phyloP scores from a whole-genome alignment of 2,329 filamentous ascomycete species.

The Venturia nashicola region DNA sequence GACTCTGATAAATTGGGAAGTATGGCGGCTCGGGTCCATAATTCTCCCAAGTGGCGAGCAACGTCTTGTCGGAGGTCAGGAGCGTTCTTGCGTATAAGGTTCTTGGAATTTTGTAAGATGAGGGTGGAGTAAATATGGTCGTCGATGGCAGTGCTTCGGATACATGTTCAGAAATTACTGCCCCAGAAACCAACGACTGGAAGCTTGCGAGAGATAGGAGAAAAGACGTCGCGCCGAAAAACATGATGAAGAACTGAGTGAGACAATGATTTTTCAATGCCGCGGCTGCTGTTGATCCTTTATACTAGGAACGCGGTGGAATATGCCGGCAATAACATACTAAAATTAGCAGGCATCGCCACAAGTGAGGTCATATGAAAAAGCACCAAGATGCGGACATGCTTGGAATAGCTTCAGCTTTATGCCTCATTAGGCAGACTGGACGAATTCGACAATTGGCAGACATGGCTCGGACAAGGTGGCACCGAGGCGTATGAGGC shows the following conservation, averaged over 20 bases:
- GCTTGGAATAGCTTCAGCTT: neutral
- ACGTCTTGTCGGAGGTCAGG: conserved; percentile 26
- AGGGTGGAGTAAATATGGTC: conserved; percentile 32
- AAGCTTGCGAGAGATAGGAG: neutral
- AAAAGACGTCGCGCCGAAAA: neutral
- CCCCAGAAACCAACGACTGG: neutral
- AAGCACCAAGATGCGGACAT: neutral
- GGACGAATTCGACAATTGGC: neutral
- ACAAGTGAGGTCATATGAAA: neutral
- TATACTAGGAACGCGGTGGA: neutral
- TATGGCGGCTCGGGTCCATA: conserved; percentile 36
- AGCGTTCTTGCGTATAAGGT: conserved; percentile 40
- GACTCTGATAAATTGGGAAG: conserved; percentile 35
- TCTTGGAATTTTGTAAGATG: conserved; percentile 32
- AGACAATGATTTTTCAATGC: neutral
- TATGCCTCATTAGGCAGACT: neutral
- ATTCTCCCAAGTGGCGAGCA: conserved; percentile 44
- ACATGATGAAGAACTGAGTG: neutral
- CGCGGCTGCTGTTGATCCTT: neutral
- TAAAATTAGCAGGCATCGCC: neutral
- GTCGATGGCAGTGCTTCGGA: neutral
- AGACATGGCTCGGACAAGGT: neutral
- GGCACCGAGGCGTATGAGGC: neutral
- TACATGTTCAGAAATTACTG: neutral
- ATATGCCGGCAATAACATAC: neutral